Evolutionary conservation across 2,329 filamentous ascomycete genomes (phyloP).

Genomic region (Allantophomopsis lycopodina): DNA sequence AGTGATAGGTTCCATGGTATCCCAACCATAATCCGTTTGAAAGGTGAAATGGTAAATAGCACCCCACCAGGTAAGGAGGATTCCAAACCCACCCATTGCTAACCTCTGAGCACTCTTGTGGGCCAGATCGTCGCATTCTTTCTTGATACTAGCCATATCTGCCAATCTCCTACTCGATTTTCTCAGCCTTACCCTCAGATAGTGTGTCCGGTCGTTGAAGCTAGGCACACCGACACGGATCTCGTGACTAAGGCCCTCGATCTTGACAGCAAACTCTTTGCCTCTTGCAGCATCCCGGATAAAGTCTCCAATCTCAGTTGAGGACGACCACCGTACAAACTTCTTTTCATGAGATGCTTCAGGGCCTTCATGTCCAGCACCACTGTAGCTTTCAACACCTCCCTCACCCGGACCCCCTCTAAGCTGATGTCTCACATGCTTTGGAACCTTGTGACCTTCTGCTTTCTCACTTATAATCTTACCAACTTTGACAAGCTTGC

Average conservation of each 20-base stretch:
- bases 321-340: conserved; percentile 83
- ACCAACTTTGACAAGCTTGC: conserved; percentile 22
- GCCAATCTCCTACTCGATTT: conserved; percentile 59
- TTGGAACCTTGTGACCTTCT: conserved; percentile 22
- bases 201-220: conserved; percentile 84
- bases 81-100: conserved; percentile 65
- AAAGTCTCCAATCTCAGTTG: conserved; percentile 87
- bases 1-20: conserved; percentile 80
- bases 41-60: conserved; percentile 63
- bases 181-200: conserved; percentile 63
- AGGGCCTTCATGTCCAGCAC: conserved; percentile 44
- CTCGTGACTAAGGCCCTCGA: conserved; percentile 55
- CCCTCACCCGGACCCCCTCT: conserved; percentile 35
- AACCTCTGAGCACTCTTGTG: conserved; percentile 66
- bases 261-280: conserved; percentile 71
- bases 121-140: conserved; percentile 66
- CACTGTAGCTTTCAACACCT: conserved; percentile 57
- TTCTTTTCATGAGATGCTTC: conserved; percentile 12
- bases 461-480: conserved; percentile 14
- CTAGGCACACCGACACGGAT: conserved; percentile 73
- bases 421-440: conserved; percentile 25
- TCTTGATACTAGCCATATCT: conserved; percentile 58
- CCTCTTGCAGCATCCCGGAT: conserved; percentile 79
- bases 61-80: conserved; percentile 60
- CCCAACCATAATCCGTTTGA: conserved; percentile 72